Percentiles rank a stretch among this genome's conserved stretches.
Conservation (phyloP, 306 rosid genomes). For the Sicyos edulis region DNA sequence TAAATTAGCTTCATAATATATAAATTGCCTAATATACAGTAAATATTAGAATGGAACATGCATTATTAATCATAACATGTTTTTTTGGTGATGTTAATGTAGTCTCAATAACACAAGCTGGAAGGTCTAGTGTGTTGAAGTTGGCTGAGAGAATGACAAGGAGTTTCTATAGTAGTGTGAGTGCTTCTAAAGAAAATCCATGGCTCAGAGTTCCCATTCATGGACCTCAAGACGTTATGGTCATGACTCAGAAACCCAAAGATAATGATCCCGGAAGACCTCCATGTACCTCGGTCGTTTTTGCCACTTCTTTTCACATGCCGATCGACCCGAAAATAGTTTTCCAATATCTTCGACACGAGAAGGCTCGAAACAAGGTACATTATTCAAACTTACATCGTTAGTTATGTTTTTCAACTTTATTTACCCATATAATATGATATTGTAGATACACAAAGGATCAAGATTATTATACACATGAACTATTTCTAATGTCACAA, state of each 20-base stretch:
- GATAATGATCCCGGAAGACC: constrained; percentile 94
- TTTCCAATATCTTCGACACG: constrained; percentile 87
- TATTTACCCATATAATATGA: too few relatives aligned
- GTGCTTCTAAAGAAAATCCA: constrained; percentile 75
- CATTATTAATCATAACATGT: too few relatives aligned
- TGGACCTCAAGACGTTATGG: constrained; percentile 86
- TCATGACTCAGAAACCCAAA: constrained; percentile 71
- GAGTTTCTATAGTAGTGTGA: constrained; percentile 79
- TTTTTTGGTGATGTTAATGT: background rate
- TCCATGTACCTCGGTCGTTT: constrained; percentile 82
- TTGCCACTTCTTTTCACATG: constrained; percentile 86
- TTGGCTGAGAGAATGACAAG: constrained; percentile 91
- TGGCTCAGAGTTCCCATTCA: constrained; percentile 81
- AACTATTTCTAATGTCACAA: too few relatives aligned
- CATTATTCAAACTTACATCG: background rate
- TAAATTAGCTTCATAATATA: background rate
- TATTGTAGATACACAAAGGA: too few relatives aligned
- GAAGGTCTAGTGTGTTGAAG: constrained; percentile 84
- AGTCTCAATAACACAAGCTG: constrained; percentile 83
- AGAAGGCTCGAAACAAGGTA: constrained; percentile 84
- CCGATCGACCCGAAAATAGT: constrained; percentile 71
- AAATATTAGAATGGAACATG: background rate
- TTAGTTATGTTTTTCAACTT: background rate
- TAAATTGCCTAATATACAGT: background rate
- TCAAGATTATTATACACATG: too few relatives aligned